Conservation (phyloP, 345 rosid genomes). For the Hibiscus mutabilis region DNA sequence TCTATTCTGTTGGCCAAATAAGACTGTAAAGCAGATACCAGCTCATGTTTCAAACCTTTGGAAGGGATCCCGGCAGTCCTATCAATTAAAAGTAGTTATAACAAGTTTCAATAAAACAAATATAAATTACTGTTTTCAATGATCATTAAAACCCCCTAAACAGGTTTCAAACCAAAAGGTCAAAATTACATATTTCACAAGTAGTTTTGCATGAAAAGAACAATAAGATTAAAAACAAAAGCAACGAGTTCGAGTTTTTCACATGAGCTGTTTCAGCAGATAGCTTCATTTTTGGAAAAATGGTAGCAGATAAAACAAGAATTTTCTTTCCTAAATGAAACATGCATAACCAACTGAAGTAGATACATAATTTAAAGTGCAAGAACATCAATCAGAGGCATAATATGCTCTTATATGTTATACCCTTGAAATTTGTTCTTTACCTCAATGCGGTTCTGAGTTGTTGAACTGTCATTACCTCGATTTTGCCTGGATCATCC, state of each 20-base stretch:
- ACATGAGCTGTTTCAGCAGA: not conserved
- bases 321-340: not conserved
- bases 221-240: not conserved
- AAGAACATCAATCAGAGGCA: not conserved
- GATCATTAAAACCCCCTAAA: not conserved
- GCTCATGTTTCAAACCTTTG: constrained; percentile 68
- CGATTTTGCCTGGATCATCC: constrained; percentile 41
- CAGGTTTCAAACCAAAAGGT: not conserved
- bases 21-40: constrained; percentile 55
- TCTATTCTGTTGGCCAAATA: constrained; percentile 34
- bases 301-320: not conserved
- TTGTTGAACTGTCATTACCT: constrained; percentile 65
- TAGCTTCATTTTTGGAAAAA: not conserved
- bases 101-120: not conserved
- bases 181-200: not conserved
- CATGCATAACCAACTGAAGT: not conserved
- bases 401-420: not conserved
- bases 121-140: not conserved
- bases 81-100: constrained; percentile 19
- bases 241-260: not conserved
- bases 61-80: constrained; percentile 72
- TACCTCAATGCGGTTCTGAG: constrained; percentile 64
- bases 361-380: not conserved
- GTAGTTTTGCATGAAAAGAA: not conserved
- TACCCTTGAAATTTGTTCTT: constrained; percentile 11